Evolutionary conservation across 2,329 filamentous ascomycete genomes (phyloP).

Genomic region (Lithohypha guttulata): DNA sequence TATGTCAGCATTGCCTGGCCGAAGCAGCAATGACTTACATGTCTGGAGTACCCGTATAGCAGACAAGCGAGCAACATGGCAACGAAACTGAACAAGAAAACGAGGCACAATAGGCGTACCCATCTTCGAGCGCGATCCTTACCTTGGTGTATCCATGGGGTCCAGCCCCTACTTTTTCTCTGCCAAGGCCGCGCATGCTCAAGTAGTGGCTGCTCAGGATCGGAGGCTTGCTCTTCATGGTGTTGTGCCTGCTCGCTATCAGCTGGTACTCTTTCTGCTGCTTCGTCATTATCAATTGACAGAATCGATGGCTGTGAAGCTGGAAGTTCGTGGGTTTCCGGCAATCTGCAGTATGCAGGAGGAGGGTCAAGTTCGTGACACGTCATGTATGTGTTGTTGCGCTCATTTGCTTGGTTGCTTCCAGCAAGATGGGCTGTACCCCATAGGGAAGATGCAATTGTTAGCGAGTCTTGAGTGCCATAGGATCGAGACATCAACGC

Average conservation of each 20-base stretch:
- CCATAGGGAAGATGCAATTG: background rate
- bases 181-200: background rate
- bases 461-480: background rate
- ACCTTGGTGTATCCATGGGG: background rate
- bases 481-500: slow-evolving; percentile 1
- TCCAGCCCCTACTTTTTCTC: background rate
- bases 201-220: background rate
- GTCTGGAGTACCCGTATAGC: too few species aligned
- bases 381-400: too few species aligned
- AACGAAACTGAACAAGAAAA: slow-evolving; percentile 2
- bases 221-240: background rate
- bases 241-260: background rate
- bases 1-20: slow-evolving; percentile 3
- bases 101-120: background rate
- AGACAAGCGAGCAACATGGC: background rate
- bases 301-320: too few species aligned
- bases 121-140: background rate
- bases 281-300: background rate
- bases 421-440: too few species aligned
- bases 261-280: background rate
- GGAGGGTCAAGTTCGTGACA: slow-evolving; percentile 1
- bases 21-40: too few species aligned
- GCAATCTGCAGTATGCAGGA: slow-evolving; percentile 2
- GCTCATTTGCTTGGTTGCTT: too few species aligned
- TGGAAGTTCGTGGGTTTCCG: slow-evolving; percentile 1